Conservation (phyloP, 108 stramenopile genomes). For the Pseudonitzschia pungens region DNA sequence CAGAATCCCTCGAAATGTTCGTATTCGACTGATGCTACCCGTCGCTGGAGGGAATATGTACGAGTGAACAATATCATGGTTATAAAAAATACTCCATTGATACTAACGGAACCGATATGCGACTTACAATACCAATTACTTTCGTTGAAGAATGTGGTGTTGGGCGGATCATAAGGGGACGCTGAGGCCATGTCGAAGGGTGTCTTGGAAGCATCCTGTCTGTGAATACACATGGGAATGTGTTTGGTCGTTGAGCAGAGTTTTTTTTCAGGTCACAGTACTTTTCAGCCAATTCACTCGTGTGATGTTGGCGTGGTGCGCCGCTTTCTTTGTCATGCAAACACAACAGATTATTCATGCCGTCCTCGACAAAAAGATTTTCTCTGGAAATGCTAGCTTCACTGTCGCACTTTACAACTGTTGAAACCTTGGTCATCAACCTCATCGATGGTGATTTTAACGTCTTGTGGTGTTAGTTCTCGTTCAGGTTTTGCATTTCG, state of each 20-base stretch:
- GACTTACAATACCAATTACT: constrained; percentile 47
- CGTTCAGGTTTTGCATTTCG: no score
- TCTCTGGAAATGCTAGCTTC: no score
- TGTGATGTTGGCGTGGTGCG: neutral
- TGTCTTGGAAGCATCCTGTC: neutral
- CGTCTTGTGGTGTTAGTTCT: no score
- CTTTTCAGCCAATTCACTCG: neutral
- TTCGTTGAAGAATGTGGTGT: constrained; percentile 42
- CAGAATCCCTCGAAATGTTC: constrained; percentile 24
- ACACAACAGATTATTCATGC: no score
- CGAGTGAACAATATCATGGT: neutral
- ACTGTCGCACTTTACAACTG: no score
- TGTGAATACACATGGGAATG: neutral
- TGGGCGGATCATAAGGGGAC: constrained; percentile 53
- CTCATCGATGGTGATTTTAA: no score
- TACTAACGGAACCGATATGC: neutral
- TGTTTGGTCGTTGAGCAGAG: neutral
- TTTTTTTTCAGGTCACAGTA: neutral
- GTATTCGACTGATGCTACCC: neutral
- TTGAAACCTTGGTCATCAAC: no score
- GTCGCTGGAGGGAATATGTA: neutral
- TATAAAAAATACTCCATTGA: constrained; percentile 4
- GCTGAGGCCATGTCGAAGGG: constrained; percentile 49
- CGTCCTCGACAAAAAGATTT: no score
- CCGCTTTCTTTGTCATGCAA: no score